Base-by-base conservation (phyloP, 768 basidiomycete genomes). In the Artomyces pyxidatus region DNA sequence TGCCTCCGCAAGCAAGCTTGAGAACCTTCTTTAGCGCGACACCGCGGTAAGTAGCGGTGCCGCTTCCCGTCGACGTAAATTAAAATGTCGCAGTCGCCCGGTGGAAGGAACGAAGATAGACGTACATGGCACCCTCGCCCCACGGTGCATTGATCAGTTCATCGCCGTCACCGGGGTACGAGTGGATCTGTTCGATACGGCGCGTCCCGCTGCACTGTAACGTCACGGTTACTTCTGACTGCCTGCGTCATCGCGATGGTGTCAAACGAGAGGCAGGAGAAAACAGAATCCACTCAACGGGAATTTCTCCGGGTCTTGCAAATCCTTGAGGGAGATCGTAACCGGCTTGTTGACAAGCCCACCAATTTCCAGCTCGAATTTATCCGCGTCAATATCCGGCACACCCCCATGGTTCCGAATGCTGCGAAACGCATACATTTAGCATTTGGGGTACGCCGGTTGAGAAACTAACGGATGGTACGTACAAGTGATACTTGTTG, bases 341-440 rank as follows among this genome's bases (percentile, higher is more conserved):
- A 71, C 65, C 0, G 70, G 61, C 23, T 64, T 66, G 25, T 75
- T 72, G 35, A 79, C 74, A 2, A 79, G 63, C 1, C 77, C 77
- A 14, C 69, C 72, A 23, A 79, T 73, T 41, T 77, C 72, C n/a
- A 79, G 64, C 52, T 71, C 67, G 51, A 68, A 76, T 0, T 56
- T 63, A 30, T 73, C 71, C 28, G 69, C 69, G 40, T 77, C 64
- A 45, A 76, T 75, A 25, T 73, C 65, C 1, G 77, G 77, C 7
- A 78, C 61, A 1, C 74, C 75, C 1, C 76, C 76, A 48, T 79
- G 77, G 52, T 78, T 79, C 0, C 76, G 72, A 32, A 78, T 68
- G 50, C 75, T 77, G n/a, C n/a, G 42, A 11, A 49, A 11, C 3
- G 9, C n/a, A 37, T 17, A 45, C 26, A 10, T 25, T n/a, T 37